Base-by-base conservation (phyloP, 768 basidiomycete species). In the Termitomyces sp. region DNA sequence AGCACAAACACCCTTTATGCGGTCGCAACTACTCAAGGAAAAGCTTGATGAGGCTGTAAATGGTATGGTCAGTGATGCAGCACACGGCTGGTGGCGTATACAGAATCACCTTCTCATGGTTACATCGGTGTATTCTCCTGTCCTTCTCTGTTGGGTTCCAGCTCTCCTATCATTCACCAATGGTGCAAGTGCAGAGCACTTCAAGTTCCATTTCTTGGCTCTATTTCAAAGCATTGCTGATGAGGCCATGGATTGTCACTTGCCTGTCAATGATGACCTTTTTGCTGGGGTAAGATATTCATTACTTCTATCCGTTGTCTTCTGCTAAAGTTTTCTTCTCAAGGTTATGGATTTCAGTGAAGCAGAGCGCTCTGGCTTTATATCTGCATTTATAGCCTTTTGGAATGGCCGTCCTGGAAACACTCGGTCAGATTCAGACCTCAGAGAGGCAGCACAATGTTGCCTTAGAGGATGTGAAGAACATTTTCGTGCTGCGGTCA, bases 51-150 rank as follows among this genome's bases (percentile, higher is more conserved):
- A 33, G 2, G 49, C 72, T 3, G 52, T 73, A 15, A 72, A 74
- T 60, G 73, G 73, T 0, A 47, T 69, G 23, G 65, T 74, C 29
- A 68, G 65, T 22, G 71, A 74, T 61, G 73, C 66, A 0, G 70
- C 71, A 10, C 72, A 75, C 58, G 66, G 68, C 11, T 75, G 56
- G 52, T 75, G 69, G 66, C 45, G 35, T n/a, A 63, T 66, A 4
- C 53, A 56, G 2, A 68, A 65, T 15, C 55, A 57, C 5, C 50
- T 73, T 2, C 66, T 74, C n/a, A 69, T 75, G 53, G 59, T 72
- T 15, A 64, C 60, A 2, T 74, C 70, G 0, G 54, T 59, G 0
- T 73, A 69, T 46, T 70, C 61, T 16, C 60, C 54, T 0, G 50
- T 56, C 5, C 60, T 73, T 5, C 53, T 52, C 5, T 63, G 64